Evolutionary conservation across 495 filamentous ascomycete species (phyloP), one percentile per base, ranked within the genome.

Genomic region (Tuber calosporum): DNA sequence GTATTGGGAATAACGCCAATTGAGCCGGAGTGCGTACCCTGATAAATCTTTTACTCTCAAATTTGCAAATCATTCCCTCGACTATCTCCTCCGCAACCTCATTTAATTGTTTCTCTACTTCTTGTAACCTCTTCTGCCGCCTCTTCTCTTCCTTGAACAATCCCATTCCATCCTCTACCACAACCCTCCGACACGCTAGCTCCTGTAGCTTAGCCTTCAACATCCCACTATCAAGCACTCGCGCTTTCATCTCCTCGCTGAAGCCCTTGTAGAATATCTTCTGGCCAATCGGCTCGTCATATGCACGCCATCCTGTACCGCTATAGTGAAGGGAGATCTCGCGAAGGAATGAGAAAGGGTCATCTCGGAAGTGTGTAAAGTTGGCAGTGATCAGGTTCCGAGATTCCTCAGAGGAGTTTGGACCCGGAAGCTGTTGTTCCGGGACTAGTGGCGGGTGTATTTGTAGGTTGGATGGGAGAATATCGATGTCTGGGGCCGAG

Each of bases 41-140:
- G 77, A 99, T 97, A 79, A 98, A 97, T 38, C 87, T 85, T 81
- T 94, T 97, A 84, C 91, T 96, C 84, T 99, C 95, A 85, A 97
- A 94, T 83, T 98, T 99, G 87, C 95, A 97, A 71, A 98, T 97
- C 95, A 98, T 99, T 68, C 90, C 89, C 79, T 97, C 92, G 73
- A 93, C 91, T 86, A 94, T 89, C 66, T 89, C 87, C 74, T 95
- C 90, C 37, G 92, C 91, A 4, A 95, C 93, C 79, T 96, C 89
- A 68, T 87, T 85, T 42, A 89, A 81, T 45, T 85, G 82, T 40
- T 84, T 70, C 73, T 78, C 77, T 2, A 79, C 81, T 72, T 88
- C 84, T 48, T 86, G 80, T 38, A 91, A 83, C 70, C 87, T 90
- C 73, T 85, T 85, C 76, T 90, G 87, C 72, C 92, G 86, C 62